phyloP scores from a whole-genome alignment of 768 basidiomycete species.

The Tylopilus plumbeoviolaceoides region DNA sequence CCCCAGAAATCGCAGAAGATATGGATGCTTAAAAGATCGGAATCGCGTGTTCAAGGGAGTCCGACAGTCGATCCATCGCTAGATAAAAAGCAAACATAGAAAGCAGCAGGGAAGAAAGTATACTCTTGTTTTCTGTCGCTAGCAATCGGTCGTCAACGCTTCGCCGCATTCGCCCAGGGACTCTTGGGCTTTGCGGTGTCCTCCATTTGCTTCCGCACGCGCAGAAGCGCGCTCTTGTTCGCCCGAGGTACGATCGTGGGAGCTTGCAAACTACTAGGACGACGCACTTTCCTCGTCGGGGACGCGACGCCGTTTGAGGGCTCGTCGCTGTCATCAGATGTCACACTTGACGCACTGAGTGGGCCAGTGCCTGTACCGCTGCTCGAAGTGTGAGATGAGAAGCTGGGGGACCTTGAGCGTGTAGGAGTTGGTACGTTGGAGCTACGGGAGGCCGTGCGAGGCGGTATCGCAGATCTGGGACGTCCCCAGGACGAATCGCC shows the following conservation, averaged over 20 bases:
- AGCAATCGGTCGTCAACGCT: slow-evolving; percentile 13
- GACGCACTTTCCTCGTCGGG: slow-evolving; percentile 36
- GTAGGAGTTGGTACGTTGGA: no score
- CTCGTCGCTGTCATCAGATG: slow-evolving; percentile 23
- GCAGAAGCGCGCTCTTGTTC: slow-evolving; percentile 70
- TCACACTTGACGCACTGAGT: slow-evolving; percentile 25
- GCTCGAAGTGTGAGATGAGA: slow-evolving; percentile 26
- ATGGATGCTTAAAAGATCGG: slow-evolving; percentile 10
- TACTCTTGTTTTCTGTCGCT: not conserved
- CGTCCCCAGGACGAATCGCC: slow-evolving; percentile 11
- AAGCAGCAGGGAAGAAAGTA: not conserved
- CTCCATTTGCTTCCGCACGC: slow-evolving; percentile 59
- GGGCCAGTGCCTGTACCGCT: slow-evolving; percentile 25
- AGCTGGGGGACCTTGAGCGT: slow-evolving; percentile 1
- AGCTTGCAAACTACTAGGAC: slow-evolving; percentile 52
- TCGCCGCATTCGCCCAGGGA: slow-evolving; percentile 30
- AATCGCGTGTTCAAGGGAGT: slow-evolving; percentile 13
- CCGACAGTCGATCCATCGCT: slow-evolving; percentile 5
- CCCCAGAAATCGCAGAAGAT: slow-evolving; percentile 18
- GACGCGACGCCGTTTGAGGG: slow-evolving; percentile 13
- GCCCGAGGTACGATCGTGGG: slow-evolving; percentile 65
- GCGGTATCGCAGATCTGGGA: slow-evolving; percentile 20
- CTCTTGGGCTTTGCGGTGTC: slow-evolving; percentile 32
- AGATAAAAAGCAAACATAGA: slow-evolving; percentile 18
- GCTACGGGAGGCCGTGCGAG: slow-evolving; percentile 44